A percentile compares a stretch with the other conserved stretches of the same genome.
These are phyloP conservation scores for Alnus rubra DNA, from an alignment of 306 rosid genomes.

Conservation along the genomic window DNA sequence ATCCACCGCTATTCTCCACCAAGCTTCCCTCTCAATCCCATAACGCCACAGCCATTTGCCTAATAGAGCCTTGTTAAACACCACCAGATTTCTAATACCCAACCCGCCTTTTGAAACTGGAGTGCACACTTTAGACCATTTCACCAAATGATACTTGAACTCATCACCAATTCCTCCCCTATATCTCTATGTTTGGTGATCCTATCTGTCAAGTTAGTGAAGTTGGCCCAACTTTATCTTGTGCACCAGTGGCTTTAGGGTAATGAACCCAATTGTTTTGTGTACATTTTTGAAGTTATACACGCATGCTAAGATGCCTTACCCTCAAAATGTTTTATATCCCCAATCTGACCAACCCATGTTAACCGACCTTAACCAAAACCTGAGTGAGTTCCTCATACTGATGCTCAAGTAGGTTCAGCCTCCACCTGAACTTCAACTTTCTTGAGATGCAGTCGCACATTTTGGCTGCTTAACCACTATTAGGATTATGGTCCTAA, in stretches of 20 bases:
- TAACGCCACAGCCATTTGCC: no score
- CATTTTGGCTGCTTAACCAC: not conserved
- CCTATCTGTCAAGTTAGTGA: not conserved
- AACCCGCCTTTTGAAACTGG: no score
- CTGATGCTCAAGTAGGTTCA: not conserved
- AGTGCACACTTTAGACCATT: no score
- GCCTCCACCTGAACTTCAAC: slow-evolving; percentile 6
- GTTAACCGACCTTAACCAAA: not conserved
- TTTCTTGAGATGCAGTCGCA: not conserved
- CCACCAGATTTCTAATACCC: no score
- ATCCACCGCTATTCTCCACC: no score
- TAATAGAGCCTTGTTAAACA: no score
- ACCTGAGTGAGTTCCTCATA: not conserved
- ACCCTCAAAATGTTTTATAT: not conserved
- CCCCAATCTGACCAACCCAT: not conserved
- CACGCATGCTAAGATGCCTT: not conserved
- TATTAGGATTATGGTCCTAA: not conserved
- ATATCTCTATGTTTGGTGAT: not conserved
- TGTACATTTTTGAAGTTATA: not conserved
- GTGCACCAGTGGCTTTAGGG: not conserved
- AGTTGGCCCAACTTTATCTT: not conserved
- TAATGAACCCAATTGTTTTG: not conserved
- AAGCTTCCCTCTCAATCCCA: no score
- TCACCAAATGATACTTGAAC: no score
- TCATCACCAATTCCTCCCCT: no score